phyloP scores from a whole-genome alignment of 2,329 filamentous ascomycete species.

The Ophiostoma tasmaniense region DNA sequence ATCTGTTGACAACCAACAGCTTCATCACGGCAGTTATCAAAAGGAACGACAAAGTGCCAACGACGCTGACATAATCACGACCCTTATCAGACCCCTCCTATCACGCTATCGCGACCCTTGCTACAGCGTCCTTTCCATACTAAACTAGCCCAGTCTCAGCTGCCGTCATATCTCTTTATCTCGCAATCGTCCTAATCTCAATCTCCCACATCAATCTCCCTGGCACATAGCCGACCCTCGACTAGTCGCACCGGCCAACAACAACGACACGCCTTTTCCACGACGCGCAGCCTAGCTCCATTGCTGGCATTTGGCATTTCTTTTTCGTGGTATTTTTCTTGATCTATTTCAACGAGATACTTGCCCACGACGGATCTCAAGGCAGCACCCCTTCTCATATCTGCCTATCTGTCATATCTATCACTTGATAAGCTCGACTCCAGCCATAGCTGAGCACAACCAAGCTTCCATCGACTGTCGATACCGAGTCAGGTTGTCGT shows the following conservation, averaged over 20 bases:
- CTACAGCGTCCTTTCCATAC: background rate
- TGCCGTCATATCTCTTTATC: constrained; percentile 5
- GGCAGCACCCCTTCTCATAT: background rate
- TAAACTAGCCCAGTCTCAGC: background rate
- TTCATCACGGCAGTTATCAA: background rate
- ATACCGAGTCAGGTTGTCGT: background rate
- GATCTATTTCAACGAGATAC: background rate
- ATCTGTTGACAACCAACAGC: background rate
- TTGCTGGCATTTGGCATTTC: background rate
- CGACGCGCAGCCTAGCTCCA: background rate
- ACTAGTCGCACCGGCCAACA: background rate
- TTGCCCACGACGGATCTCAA: background rate
- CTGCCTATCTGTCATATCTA: background rate
- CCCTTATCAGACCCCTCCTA: constrained; percentile 5
- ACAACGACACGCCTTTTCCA: background rate
- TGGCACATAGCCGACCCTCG: background rate
- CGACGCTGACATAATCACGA: constrained; percentile 1
- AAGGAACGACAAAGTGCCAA: background rate
- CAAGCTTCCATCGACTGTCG: background rate
- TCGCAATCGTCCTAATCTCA: background rate
- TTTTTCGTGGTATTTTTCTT: background rate
- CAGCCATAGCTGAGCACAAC: background rate
- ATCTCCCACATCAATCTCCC: background rate
- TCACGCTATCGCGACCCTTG: constrained; percentile 3
- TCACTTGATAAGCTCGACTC: background rate